These are phyloP conservation scores for Prunus mongolica DNA, from an alignment of 306 rosid genomes.

Conservation along the genomic window DNA sequence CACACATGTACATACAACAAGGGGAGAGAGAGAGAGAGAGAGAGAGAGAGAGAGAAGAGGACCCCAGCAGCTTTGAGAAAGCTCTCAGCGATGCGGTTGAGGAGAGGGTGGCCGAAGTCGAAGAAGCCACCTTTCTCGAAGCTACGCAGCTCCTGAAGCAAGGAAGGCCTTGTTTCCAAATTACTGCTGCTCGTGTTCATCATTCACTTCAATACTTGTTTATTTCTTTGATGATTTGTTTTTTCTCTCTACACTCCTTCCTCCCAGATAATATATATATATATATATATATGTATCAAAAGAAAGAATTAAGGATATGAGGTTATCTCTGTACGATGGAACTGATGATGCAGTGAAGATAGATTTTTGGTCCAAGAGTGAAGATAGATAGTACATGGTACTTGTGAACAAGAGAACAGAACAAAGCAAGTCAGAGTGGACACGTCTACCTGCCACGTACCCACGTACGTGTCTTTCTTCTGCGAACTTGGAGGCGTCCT, in stretches of 20 bases:
- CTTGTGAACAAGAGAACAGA: not conserved
- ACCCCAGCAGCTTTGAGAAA: constrained; percentile 86
- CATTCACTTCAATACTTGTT: not conserved
- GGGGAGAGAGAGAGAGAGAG: not conserved
- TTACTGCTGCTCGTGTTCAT: constrained; percentile 22
- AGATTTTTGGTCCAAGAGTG: too few species aligned
- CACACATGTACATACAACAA: not conserved
- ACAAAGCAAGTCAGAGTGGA: not conserved
- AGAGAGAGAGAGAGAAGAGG: not conserved
- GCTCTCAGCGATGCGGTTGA: constrained; percentile 75
- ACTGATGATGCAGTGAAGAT: not conserved
- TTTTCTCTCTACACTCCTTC: too few species aligned
- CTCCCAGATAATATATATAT: too few species aligned
- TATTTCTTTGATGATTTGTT: not conserved
- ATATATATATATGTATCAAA: too few species aligned
- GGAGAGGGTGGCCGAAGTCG: constrained; percentile 91
- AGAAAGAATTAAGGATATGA: not conserved
- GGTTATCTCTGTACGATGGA: not conserved
- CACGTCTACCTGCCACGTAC: not conserved
- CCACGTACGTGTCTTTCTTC: constrained; percentile 26
- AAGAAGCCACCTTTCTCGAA: constrained; percentile 51
- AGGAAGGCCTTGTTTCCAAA: constrained; percentile 44
- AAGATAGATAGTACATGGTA: too few species aligned
- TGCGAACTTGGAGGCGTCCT: constrained; percentile 18
- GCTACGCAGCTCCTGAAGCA: constrained; percentile 51